A percentile compares a stretch with the other conserved stretches of the same genome.
Evolutionary conservation across 148 eudicot genomes (phyloP).

Genomic region (Vaccinium darrowii): DNA sequence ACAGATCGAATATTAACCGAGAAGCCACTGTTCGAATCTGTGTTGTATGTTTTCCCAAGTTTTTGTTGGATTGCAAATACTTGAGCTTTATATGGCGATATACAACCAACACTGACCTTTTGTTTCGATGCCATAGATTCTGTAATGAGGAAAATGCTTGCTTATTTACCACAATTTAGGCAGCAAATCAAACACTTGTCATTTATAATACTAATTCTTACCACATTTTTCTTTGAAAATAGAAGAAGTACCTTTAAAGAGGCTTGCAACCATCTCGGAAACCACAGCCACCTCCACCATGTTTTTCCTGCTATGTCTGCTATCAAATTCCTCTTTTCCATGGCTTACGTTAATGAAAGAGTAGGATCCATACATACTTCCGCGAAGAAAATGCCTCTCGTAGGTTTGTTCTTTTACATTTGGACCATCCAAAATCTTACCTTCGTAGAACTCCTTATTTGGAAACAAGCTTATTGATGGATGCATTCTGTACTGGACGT

Average conservation of each 20-base stretch:
- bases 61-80: not conserved
- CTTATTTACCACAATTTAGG: slow-evolving; percentile 33
- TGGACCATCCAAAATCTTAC: slow-evolving; percentile 25
- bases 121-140: slow-evolving; percentile 26
- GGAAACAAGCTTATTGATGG: slow-evolving; percentile 39
- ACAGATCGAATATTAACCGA: not conserved
- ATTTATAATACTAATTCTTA: slow-evolving; percentile 7
- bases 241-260: slow-evolving; percentile 34
- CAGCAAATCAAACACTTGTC: slow-evolving; percentile 31
- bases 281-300: slow-evolving; percentile 50
- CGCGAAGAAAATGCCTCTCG: slow-evolving; percentile 19
- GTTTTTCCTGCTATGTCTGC: slow-evolving; percentile 34
- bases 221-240: not conserved
- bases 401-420: slow-evolving; percentile 16
- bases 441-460: slow-evolving; percentile 26
- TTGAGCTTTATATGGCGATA: slow-evolving; percentile 49
- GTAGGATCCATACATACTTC: slow-evolving; percentile 29
- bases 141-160: slow-evolving; percentile 5
- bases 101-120: slow-evolving; percentile 46
- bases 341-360: slow-evolving; percentile 34
- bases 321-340: slow-evolving; percentile 42
- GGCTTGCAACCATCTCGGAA: slow-evolving; percentile 36
- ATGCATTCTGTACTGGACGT: slow-evolving; percentile 35
- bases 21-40: not conserved
- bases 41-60: not conserved